phyloP scores from a whole-genome alignment of 371 early-diverging fungal species.

The Blakeslea trispora region DNA sequence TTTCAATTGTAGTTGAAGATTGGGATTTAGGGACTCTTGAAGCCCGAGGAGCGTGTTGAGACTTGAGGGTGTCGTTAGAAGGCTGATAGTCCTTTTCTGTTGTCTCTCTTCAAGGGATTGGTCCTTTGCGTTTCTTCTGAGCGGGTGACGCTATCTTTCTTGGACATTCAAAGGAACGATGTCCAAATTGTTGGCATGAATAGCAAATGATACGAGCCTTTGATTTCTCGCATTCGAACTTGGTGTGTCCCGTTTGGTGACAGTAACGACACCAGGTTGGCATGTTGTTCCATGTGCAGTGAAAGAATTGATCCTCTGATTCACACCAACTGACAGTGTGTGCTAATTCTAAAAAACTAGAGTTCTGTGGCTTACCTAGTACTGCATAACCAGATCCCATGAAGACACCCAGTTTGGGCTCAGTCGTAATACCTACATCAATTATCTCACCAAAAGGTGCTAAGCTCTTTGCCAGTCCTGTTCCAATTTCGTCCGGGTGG shows the following conservation, averaged over 20 bases:
- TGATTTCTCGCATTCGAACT: background rate
- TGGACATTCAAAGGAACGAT: conserved; percentile 9
- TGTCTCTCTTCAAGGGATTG: no score
- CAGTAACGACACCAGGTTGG: conserved; percentile 9
- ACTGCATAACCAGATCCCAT: conserved; percentile 1
- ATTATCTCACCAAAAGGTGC: background rate
- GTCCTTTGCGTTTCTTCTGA: background rate
- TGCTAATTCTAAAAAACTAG: background rate
- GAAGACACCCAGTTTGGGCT: background rate
- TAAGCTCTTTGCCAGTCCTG: background rate
- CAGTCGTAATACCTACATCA: background rate
- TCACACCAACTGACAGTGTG: conserved; percentile 8
- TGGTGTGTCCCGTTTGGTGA: conserved; percentile 3
- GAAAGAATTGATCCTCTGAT: background rate
- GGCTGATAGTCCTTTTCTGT: background rate
- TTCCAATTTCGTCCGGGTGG: background rate
- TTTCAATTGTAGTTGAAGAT: no score
- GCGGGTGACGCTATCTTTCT: background rate
- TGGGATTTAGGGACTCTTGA: no score
- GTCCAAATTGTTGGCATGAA: conserved; percentile 5
- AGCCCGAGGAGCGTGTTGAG: no score
- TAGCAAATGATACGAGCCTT: conserved; percentile 6
- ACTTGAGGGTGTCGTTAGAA: no score
- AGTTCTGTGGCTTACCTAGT: background rate
- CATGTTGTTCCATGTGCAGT: conserved; percentile 9